A percentile compares a stretch with the other conserved stretches of the same genome.
phyloP scores from a whole-genome alignment of 495 filamentous ascomycete genomes.

The Aspergillus asperescens region DNA sequence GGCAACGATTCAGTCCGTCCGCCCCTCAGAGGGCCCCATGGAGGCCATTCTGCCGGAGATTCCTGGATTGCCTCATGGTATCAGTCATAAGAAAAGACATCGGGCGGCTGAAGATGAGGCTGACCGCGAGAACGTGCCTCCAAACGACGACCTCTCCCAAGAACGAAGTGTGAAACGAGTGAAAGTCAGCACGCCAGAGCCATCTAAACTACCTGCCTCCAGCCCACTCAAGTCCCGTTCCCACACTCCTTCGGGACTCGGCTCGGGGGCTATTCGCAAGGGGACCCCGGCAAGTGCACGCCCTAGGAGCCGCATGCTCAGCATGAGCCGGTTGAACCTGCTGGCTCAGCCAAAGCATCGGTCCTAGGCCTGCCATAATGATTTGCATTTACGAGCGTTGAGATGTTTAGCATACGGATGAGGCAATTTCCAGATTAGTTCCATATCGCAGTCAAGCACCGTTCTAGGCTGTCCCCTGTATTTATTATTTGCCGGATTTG shows the following conservation, averaged over 20 bases:
- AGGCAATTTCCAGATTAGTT: neutral
- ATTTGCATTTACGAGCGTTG: constrained; percentile 15
- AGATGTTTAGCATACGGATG: neutral
- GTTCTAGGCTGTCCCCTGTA: constrained; percentile 10
- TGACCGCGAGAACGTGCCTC: constrained; percentile 42
- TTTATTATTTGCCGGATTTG: constrained; percentile 9
- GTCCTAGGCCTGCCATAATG: constrained; percentile 13
- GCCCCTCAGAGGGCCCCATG: constrained; percentile 24
- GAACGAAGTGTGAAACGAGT: constrained; percentile 41
- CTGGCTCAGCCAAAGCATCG: constrained; percentile 47
- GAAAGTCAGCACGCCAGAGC: constrained; percentile 37
- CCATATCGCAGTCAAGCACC: neutral
- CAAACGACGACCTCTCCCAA: constrained; percentile 30
- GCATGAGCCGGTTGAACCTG: constrained; percentile 47
- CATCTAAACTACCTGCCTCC: constrained; percentile 29
- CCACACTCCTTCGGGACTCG: constrained; percentile 31
- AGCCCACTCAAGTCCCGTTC: constrained; percentile 37
- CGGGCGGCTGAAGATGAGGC: constrained; percentile 42
- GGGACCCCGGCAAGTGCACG: constrained; percentile 37
- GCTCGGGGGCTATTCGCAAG: constrained; percentile 23
- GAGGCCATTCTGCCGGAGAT: constrained; percentile 28
- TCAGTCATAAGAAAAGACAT: constrained; percentile 68
- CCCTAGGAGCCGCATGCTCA: constrained; percentile 37
- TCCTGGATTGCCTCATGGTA: constrained; percentile 58
- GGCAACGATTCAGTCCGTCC: constrained; percentile 34